These are phyloP conservation scores for Alnus rubra DNA, from an alignment of 306 rosid species.

Conservation along the genomic window DNA sequence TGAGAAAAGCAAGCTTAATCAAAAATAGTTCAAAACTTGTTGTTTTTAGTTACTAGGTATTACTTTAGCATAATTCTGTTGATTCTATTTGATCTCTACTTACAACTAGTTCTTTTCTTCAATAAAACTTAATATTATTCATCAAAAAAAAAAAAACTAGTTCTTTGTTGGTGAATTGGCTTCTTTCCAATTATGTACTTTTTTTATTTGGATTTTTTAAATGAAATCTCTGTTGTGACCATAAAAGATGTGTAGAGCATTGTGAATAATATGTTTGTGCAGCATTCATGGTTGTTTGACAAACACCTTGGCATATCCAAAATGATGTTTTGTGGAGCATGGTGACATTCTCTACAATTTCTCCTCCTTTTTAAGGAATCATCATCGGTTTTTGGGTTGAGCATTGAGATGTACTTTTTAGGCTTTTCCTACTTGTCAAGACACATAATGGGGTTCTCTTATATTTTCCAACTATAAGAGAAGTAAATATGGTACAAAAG, in stretches of 20 bases:
- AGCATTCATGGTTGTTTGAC: neutral
- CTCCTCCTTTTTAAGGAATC: neutral
- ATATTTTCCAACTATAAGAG: neutral
- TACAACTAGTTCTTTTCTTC: neutral
- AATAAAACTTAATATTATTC: too few species aligned
- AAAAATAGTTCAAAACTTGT: conserved; percentile 1
- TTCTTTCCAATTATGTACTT: neutral
- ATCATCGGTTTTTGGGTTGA: neutral
- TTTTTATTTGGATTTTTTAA: neutral
- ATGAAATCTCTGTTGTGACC: neutral
- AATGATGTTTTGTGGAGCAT: neutral
- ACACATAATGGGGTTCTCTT: neutral
- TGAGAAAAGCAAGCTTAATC: neutral
- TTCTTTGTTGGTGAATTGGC: neutral
- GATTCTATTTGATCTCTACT: neutral
- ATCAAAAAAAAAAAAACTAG: neutral
- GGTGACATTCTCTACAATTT: neutral
- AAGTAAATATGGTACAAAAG: neutral
- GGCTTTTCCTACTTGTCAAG: neutral
- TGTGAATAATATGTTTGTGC: neutral
- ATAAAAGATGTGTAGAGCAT: neutral
- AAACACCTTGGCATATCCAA: neutral
- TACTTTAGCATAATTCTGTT: neutral
- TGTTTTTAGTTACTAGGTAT: neutral
- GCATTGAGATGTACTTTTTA: neutral